Evolutionary conservation across 2,329 filamentous ascomycete genomes (phyloP), one percentile per base, ranked within the genome.

Genomic region (Scedosporium dehoogii): DNA sequence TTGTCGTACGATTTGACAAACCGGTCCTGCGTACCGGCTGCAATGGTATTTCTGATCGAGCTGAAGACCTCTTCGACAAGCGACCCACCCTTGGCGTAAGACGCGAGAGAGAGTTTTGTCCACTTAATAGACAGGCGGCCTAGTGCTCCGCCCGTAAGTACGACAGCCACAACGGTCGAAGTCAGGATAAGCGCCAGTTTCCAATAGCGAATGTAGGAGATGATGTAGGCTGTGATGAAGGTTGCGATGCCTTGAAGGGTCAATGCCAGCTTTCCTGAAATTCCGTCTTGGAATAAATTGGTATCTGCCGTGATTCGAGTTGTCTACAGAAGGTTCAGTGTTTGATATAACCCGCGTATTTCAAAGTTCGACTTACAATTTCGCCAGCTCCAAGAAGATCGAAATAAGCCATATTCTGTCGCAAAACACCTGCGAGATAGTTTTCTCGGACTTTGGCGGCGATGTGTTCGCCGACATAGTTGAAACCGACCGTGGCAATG

Each of bases 51-150:
- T 65, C 91, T 84, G 67, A 96, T 87, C 0, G 90, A 93, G 71
- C 88, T 90, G 68, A 96, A 81, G 59, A 94, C 91, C 74, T 96
- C 91, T 71, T 96, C 91, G 1, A 89, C 91, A 6, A 96, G 81
- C 0, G 86, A 90, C 58, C 90, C 90, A 65, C 90, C 91, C 48
- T 84, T 78, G n/a, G 88, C 90, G 68, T 92, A 92, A 0, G 89
- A 83, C 56, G 85, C 77, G 56, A 93, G 78, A 2, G 87, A 86
- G 61, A 82, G 75, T 73, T 90, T 91, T 73, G 86, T 90, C 73
- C 80, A 91, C 70, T 85, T 88, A 70, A 92, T 79, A 66, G 92
- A 85, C 67, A 89, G 87, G 1, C 73, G 77, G 6, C 86, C 86
- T 12, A 87, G 84, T 56, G 76, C 75, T 51, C 85, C 88, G 86